These are phyloP conservation scores for Clausena lansium DNA, from an alignment of 345 rosid genomes.

Conservation along the genomic window DNA sequence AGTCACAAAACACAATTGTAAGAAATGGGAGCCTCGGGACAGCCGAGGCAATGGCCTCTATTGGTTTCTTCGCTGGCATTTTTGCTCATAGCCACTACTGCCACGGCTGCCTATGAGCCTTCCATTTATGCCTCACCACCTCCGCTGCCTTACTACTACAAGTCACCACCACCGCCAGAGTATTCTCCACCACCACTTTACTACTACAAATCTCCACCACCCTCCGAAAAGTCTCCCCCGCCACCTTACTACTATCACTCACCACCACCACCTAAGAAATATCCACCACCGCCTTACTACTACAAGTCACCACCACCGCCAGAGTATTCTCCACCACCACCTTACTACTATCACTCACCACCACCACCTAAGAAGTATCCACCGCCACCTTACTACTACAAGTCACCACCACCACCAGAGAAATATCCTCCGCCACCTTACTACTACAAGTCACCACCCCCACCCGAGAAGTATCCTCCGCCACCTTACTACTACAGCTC, in stretches of 20 bases:
- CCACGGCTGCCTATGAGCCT: conserved; percentile 23
- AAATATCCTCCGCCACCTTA: background rate
- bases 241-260: conserved; percentile 7
- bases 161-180: conserved; percentile 18
- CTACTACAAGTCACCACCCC: conserved; percentile 7
- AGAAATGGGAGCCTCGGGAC: conserved; percentile 26
- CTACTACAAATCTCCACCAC: conserved; percentile 6
- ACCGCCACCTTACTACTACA: conserved; percentile 13
- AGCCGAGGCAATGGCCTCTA: conserved; percentile 27
- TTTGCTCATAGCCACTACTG: conserved; percentile 30
- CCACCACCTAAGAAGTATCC: conserved; percentile 16
- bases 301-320: background rate
- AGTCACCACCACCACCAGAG: background rate
- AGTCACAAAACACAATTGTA: conserved; percentile 4
- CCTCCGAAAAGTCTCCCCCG: rapidly evolving
- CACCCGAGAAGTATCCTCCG: background rate
- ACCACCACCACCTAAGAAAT: background rate
- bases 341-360: conserved; percentile 4
- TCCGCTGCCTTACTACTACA: conserved; percentile 17
- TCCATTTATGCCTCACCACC: conserved; percentile 19
- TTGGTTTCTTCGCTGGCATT: conserved; percentile 28
- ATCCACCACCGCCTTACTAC: background rate
- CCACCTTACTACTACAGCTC: conserved; percentile 17
- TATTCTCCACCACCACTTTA: background rate
- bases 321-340: background rate